Evolutionary conservation across 768 basidiomycete species (phyloP), one percentile per base, ranked within the genome.

Genomic region (Boletellus sp.): DNA sequence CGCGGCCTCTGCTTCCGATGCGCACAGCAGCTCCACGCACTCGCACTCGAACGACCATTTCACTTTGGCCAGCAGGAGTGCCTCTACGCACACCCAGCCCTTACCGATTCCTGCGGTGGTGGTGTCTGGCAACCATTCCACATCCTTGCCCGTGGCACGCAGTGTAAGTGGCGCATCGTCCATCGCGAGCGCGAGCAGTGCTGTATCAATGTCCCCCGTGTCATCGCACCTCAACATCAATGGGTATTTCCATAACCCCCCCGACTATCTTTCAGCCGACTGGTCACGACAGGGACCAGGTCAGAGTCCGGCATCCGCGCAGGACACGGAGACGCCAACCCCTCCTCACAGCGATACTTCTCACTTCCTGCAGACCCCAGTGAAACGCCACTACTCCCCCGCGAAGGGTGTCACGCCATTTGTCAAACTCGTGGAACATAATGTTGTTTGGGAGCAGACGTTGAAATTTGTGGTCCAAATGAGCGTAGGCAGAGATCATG

Each of bases 371-470:
- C 44, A 36, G 13, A 4, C 40, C 1, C 45, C 42, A 0, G 24
- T 41, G 2, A 50, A 58, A 42, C 24, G 10, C 5, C 32, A 39
- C 4, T 61, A 58, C 43, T 68, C 77, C 4, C 66, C 75, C 11
- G 70, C 80, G 9, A 79, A 79, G 28, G 87, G 87, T 19, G 74
- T 75, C 48, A 90, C 89, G 0, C 65, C 72, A 0, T 87, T 78
- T 58, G 68, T 77, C 26, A 74, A 72, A 31, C 76, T 91, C 26
- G 76, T 74, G 60, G 84, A 84, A 26, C 87, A 90, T 58, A 75
- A 74, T 8, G 80, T 84, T 12, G 62, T 65, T 10, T 91, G 85
- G 85, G 76, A 78, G 6, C 75, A 81, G 45, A 68, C 72, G 0
- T 71, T 90, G 17, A 73, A 78, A 33, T 74, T 81, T 6, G 68